Evolutionary conservation across 2,329 filamentous ascomycete genomes (phyloP).

Genomic region (Fusarium sp.): DNA sequence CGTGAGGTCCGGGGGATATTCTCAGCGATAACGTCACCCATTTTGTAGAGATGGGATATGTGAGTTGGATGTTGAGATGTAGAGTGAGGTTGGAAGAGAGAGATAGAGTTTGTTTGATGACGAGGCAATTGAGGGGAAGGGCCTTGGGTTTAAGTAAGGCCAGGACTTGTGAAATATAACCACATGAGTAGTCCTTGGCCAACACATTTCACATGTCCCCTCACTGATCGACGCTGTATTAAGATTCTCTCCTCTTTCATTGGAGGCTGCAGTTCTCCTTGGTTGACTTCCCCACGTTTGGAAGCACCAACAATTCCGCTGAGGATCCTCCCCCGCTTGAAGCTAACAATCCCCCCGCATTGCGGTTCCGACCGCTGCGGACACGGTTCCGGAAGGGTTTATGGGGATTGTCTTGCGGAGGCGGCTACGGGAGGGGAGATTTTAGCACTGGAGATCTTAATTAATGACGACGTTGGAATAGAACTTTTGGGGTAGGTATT

Average conservation of each 20-base stretch:
- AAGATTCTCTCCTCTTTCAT: neutral
- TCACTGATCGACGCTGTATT: neutral
- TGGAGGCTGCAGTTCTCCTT: neutral
- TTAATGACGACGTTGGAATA: neutral
- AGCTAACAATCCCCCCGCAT: conserved; percentile 11
- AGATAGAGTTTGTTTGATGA: conserved; percentile 4
- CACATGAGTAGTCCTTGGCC: neutral
- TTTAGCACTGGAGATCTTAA: neutral
- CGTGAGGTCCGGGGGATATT: conserved; percentile 45
- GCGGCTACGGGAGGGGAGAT: neutral
- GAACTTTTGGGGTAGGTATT: neutral
- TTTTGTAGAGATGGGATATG: conserved; percentile 9
- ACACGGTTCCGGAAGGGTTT: conserved; percentile 6
- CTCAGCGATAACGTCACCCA: conserved; percentile 42
- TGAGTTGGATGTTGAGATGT: neutral
- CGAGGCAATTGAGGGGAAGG: conserved; percentile 22
- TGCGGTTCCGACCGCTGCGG: conserved; percentile 25
- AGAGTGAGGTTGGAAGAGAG: neutral
- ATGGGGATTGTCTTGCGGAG: neutral
- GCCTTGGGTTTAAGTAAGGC: conserved; percentile 21
- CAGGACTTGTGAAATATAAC: conserved; percentile 20
- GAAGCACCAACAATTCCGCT: neutral
- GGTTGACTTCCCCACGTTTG: conserved; percentile 16
- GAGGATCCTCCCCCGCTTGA: conserved; percentile 19
- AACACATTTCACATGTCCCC: neutral